These are phyloP conservation scores for Claviceps sp. DNA, from an alignment of 2,329 filamentous ascomycete species.

Conservation along the genomic window DNA sequence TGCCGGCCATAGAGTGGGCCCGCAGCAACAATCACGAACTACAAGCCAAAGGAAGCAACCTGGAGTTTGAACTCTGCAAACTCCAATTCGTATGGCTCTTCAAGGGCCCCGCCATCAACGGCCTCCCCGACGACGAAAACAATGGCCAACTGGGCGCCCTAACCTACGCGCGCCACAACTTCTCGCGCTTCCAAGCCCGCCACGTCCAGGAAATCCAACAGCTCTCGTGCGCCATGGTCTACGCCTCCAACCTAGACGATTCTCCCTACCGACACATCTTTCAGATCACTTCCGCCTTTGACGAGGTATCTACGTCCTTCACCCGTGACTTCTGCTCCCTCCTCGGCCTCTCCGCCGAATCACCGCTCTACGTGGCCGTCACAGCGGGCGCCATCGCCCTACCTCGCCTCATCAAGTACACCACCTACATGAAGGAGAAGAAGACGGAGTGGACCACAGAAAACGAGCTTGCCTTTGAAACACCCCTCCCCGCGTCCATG, in stretches of 20 bases:
- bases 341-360: conserved; percentile 78
- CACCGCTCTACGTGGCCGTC: conserved; percentile 81
- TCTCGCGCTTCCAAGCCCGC: conserved; percentile 58
- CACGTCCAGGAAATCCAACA: conserved; percentile 71
- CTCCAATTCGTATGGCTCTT: conserved; percentile 87
- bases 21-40: conserved; percentile 54
- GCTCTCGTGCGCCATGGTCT: conserved; percentile 71
- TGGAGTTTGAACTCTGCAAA: conserved; percentile 88
- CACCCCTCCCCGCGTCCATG: conserved; percentile 44
- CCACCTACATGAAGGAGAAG: conserved; percentile 74
- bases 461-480: conserved; percentile 75
- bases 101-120: conserved; percentile 43
- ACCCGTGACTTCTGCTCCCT: conserved; percentile 90
- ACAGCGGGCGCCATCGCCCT: conserved; percentile 88
- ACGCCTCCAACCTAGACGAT: conserved; percentile 54
- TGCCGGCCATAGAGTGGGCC: conserved; percentile 82
- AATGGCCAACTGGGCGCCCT: conserved; percentile 54
- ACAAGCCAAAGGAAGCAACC: conserved; percentile 73
- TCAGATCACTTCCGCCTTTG: conserved; percentile 61
- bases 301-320: conserved; percentile 75
- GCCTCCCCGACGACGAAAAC: conserved; percentile 36
- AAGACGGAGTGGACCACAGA: conserved; percentile 90
- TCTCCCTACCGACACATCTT: conserved; percentile 77
- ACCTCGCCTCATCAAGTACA: conserved; percentile 78
- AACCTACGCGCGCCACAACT: conserved; percentile 61